Evolutionary conservation across 306 rosid species (phyloP).

Genomic region (Citrullus colocynthis): DNA sequence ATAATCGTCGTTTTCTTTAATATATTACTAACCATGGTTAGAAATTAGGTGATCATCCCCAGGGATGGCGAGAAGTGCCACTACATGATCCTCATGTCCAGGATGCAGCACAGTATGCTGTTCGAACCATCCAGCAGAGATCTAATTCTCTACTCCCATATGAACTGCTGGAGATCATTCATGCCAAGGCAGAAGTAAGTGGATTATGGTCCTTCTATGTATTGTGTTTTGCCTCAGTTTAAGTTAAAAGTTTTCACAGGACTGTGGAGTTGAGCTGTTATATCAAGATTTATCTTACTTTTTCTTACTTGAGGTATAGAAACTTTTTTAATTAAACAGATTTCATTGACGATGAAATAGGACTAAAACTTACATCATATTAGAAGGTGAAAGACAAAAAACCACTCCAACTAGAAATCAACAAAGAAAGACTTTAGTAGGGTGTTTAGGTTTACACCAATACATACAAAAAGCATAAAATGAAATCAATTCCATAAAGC

Average conservation of each 20-base stretch:
- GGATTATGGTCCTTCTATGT: not conserved
- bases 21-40: constrained; percentile 4
- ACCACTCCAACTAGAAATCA: not conserved
- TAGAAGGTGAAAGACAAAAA: not conserved
- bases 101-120: constrained; percentile 65
- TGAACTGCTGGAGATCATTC: constrained; percentile 45
- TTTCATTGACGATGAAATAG: not conserved
- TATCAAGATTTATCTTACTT: not conserved
- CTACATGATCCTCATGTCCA: constrained; percentile 55
- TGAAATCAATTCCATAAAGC: too few relatives aligned
- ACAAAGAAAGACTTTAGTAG: not conserved
- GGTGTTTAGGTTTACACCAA: not conserved
- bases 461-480: not conserved
- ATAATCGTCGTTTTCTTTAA: not conserved
- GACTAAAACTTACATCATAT: not conserved
- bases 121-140: constrained; percentile 56
- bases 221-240: not conserved
- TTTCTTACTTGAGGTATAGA: not conserved
- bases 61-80: constrained; percentile 58
- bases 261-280: not conserved
- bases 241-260: not conserved
- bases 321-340: not conserved
- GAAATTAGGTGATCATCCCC: constrained; percentile 32
- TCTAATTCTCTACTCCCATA: constrained; percentile 56
- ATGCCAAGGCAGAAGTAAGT: constrained; percentile 73